Evolutionary conservation across 73 alveolate genomes (phyloP), one percentile per base, ranked within the genome.

Genomic region (Stentor roeselii): DNA sequence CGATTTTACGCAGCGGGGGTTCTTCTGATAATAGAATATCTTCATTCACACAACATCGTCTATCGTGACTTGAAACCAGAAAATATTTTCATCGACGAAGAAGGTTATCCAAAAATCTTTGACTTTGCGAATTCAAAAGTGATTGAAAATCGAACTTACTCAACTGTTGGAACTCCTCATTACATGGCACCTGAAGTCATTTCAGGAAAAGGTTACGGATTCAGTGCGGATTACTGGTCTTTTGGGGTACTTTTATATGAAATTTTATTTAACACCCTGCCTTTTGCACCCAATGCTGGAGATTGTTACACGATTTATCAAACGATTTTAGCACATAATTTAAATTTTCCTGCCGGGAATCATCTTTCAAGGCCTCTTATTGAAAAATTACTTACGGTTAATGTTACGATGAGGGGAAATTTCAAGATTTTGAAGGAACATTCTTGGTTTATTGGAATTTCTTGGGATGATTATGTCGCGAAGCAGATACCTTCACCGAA

Each of bases 201-300:
- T n/a, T n/a, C 85, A 59, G 97, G 97, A 37, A 90, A 84, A 83
- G 97, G 97, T 2, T 92, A 92, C 80, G 82, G 93, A n/a, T 90
- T 86, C 75, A 86, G 76, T 61, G 95, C 87, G 35, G 97, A 91
- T 91, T 75, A 89, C 31, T 91, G 97, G 95, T 89, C 95, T 21
- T 83, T 91, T 4, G 97, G 95, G n/a, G 83, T 91, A 34, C 90
- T 95, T 75, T 83, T 91, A 77, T 91, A 82, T 83, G 97, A 91
- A 83, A 89, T 91, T 60, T 86, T 91, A 85, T 91, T 95, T 86
- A 95, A 95, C 3, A 83, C 86, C 41, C 91, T 91, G 14, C 97
- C 97, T 0, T 91, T n/a, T n/a, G n/a, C n/a, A n/a, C n/a, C n/a
- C n/a, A n/a, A n/a, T n/a, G n/a, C n/a, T n/a, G n/a, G n/a, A n/a